These are phyloP conservation scores for Leptomonas pyrrhocoris DNA, from an alignment of 208 protist species.

Conservation along the genomic window DNA sequence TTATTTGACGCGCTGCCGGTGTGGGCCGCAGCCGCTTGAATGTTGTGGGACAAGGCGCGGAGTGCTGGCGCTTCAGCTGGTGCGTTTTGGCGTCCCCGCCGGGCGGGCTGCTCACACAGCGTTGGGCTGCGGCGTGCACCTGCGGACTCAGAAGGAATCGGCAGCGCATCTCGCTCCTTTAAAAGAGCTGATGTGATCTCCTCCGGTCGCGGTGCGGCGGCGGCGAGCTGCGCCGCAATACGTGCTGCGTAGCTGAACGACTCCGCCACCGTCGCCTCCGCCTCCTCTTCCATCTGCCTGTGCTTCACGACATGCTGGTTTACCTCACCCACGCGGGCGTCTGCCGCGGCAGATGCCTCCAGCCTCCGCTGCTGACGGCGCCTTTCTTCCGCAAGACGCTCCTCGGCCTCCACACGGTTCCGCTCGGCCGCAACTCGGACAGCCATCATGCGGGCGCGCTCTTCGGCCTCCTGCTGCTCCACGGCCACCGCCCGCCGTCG, in stretches of 20 bases:
- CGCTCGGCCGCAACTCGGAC: constrained; percentile 37
- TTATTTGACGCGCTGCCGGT: no score
- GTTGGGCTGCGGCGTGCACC: background rate
- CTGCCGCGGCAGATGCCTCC: constrained; percentile 18
- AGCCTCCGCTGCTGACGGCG: background rate
- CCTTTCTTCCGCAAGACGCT: constrained; percentile 11
- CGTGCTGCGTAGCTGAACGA: constrained; percentile 29
- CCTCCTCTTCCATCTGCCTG: constrained; percentile 13
- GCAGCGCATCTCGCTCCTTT: background rate
- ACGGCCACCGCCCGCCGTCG: constrained; percentile 29
- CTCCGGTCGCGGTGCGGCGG: constrained; percentile 11
- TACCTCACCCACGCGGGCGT: constrained; percentile 24
- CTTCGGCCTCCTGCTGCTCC: constrained; percentile 46
- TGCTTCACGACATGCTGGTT: constrained; percentile 34
- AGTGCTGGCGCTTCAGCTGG: background rate
- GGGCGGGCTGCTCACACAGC: constrained; percentile 23
- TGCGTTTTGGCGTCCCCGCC: background rate
- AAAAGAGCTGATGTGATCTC: background rate
- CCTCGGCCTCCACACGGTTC: constrained; percentile 27
- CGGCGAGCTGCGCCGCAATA: constrained; percentile 26
- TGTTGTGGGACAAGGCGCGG: background rate
- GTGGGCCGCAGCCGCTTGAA: background rate
- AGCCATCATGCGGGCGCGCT: constrained; percentile 33
- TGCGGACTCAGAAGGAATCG: background rate
- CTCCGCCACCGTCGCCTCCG: constrained; percentile 23